A percentile compares a stretch with the other conserved stretches of the same genome.
phyloP scores from a whole-genome alignment of 176 grass and related monocot genomes.

The Aegilops speltoides region DNA sequence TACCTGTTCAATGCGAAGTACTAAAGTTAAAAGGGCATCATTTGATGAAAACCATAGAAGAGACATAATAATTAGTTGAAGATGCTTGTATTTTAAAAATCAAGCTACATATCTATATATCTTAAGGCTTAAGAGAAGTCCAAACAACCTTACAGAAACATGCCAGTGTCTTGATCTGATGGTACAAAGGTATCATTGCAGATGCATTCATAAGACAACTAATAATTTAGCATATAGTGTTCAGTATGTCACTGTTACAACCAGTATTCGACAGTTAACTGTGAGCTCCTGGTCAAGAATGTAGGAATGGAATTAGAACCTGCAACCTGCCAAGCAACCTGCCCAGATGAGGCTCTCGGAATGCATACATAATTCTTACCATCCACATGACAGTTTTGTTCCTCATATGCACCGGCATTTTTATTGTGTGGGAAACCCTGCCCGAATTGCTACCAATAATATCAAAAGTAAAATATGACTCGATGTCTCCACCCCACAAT shows the following conservation, averaged over 20 bases:
- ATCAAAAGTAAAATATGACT: not conserved
- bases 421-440: not conserved
- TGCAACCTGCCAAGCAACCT: not conserved
- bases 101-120: slow-evolving; percentile 3
- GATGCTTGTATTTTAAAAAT: not conserved
- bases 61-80: not conserved
- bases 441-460: slow-evolving; percentile 12
- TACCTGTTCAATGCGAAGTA: slow-evolving; percentile 43
- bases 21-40: not conserved
- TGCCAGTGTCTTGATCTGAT: not conserved
- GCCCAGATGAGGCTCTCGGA: not conserved
- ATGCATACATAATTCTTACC: not conserved
- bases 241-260: not conserved
- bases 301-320: not conserved
- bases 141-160: slow-evolving; percentile 7
- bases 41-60: not conserved
- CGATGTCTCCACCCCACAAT: not conserved
- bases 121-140: not conserved
- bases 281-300: slow-evolving; percentile 12
- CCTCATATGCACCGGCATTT: not conserved
- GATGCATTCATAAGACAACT: not conserved
- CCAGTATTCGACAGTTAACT: not conserved
- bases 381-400: not conserved
- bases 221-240: not conserved
- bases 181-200: not conserved